Evolutionary conservation across 1,284 basidiomycete species (phyloP).

Genomic region (Sanguinoderma infundibulare): DNA sequence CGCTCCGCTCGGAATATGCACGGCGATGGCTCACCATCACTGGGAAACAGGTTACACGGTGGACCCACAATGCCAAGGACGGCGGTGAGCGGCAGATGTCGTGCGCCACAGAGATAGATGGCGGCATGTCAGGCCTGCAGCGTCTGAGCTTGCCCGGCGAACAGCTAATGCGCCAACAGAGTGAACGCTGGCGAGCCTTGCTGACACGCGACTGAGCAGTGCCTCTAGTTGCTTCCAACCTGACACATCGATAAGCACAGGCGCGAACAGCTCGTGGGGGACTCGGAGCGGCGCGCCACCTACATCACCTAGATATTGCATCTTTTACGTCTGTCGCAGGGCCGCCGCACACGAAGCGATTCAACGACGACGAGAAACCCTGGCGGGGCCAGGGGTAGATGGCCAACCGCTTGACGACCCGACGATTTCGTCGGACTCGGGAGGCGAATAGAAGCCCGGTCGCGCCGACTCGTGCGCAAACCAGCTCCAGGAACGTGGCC

Average conservation of each 20-base stretch:
- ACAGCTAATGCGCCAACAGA: no score
- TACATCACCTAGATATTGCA: neutral
- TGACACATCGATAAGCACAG: neutral
- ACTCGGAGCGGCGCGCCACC: neutral
- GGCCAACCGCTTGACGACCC: neutral
- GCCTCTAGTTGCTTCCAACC: neutral
- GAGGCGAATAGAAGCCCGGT: neutral
- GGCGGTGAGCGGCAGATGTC: constrained; percentile 8
- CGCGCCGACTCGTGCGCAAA: neutral
- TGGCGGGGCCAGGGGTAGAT: neutral
- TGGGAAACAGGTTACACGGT: neutral
- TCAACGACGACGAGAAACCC: neutral
- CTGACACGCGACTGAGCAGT: no score
- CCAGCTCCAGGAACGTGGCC: neutral
- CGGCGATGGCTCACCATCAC: neutral
- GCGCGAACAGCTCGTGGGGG: neutral
- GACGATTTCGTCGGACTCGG: neutral
- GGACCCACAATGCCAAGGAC: constrained; percentile 9
- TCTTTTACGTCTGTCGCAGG: neutral
- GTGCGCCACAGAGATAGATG: constrained; percentile 17
- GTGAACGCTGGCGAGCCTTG: no score
- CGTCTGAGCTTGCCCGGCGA: no score
- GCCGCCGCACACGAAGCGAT: neutral
- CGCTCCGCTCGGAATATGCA: no score
- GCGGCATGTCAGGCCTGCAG: neutral